These are phyloP conservation scores for Fereydounia khargensis DNA, from an alignment of 1,284 basidiomycete species.

Conservation along the genomic window DNA sequence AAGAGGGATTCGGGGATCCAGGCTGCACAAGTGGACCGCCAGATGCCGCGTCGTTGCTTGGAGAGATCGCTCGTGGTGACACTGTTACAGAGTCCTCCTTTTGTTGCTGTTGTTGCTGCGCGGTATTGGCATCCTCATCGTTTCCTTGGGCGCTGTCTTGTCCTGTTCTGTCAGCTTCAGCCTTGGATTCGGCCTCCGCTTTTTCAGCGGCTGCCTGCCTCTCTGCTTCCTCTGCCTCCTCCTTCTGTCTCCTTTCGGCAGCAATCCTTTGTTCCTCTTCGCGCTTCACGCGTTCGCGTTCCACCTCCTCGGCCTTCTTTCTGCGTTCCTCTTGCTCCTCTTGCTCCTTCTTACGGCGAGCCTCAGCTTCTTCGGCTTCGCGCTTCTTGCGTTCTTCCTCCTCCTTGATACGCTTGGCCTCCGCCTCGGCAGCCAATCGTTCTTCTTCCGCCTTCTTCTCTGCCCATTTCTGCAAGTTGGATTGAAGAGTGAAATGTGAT, in stretches of 20 bases:
- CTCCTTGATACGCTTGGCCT: conserved; percentile 10
- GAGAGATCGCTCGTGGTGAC: conserved; percentile 1
- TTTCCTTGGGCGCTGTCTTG: too few species aligned
- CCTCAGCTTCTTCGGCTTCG: conserved; percentile 3
- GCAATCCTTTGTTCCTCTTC: conserved; percentile 1
- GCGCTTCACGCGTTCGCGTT: neutral
- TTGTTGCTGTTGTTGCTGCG: neutral
- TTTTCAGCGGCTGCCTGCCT: neutral
- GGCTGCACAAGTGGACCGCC: too few species aligned
- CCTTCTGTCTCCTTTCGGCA: conserved; percentile 3
- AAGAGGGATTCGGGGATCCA: conserved; percentile 44
- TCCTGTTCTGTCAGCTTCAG: neutral
- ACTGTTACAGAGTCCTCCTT: neutral
- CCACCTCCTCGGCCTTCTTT: conserved; percentile 1
- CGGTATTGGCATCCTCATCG: too few species aligned
- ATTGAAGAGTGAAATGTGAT: too few species aligned
- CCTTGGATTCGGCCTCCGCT: neutral
- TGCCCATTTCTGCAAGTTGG: conserved; percentile 7
- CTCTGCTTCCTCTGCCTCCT: conserved; percentile 4
- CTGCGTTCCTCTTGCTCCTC: conserved; percentile 3
- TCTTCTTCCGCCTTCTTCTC: conserved; percentile 20
- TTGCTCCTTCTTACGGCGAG: conserved; percentile 3
- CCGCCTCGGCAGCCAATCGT: conserved; percentile 16
- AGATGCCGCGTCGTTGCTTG: conserved; percentile 3
- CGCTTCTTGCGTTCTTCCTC: conserved; percentile 26